Evolutionary conservation across 768 basidiomycete species (phyloP).

Genomic region (Leucosporidium scottii): DNA sequence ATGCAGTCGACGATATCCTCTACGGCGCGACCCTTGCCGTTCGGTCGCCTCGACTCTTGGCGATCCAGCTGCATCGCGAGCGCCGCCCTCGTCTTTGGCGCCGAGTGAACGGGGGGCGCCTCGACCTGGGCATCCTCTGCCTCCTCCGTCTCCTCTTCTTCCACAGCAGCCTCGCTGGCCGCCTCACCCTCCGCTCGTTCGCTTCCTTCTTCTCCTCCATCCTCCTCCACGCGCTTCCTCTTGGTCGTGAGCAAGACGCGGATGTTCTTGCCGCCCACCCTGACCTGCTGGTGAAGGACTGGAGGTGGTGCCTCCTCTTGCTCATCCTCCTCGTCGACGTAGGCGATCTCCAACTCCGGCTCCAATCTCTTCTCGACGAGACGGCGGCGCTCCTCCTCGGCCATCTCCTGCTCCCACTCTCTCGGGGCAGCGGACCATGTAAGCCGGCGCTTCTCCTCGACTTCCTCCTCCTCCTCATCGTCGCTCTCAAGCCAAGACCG

Average conservation of each 20-base stretch:
- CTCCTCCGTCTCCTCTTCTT: not conserved
- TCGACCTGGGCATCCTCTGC: not conserved
- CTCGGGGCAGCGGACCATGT: not conserved
- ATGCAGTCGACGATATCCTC: not conserved
- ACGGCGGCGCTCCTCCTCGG: not conserved
- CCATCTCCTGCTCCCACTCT: not conserved
- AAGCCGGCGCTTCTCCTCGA: not conserved
- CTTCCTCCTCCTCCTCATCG: conserved; percentile 8
- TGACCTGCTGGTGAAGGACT: not conserved
- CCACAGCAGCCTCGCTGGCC: not conserved
- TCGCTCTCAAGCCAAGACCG: conserved; percentile 24
- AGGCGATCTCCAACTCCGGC: not conserved
- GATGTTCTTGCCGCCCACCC: conserved; percentile 25
- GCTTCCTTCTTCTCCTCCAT: conserved; percentile 8
- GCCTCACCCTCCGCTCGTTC: conserved; percentile 2
- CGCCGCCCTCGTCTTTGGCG: not conserved
- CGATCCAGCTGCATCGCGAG: too few species aligned
- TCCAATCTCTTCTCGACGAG: not conserved
- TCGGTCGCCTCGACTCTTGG: too few species aligned
- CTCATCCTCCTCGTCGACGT: not conserved
- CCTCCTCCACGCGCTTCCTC: conserved; percentile 11
- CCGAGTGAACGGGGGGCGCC: not conserved
- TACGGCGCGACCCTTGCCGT: not conserved
- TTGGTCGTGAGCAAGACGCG: conserved; percentile 3
- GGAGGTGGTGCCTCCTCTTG: not conserved